Conservation (phyloP, 331 rosid species). For the Stylosanthes scabra region DNA sequence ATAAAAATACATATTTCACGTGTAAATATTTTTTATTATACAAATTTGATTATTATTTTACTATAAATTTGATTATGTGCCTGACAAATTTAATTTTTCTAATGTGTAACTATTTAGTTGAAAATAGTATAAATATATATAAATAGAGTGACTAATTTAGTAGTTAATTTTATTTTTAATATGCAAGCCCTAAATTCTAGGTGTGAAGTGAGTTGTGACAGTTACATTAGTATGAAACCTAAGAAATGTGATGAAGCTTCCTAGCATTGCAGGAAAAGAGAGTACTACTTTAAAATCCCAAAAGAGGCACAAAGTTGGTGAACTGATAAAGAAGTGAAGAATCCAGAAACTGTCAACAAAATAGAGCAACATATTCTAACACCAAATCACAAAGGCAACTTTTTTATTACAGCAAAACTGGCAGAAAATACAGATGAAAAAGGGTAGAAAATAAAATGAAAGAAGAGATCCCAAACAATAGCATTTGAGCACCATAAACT, state of each 20-base stretch:
- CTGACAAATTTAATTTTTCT: no score
- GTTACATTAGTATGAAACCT: not conserved
- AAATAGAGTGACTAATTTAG: no score
- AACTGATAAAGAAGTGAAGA: constrained; percentile 8
- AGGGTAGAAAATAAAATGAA: not conserved
- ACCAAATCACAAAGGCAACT: constrained; percentile 21
- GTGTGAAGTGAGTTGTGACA: not conserved
- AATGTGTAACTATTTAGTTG: no score
- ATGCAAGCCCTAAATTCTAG: no score
- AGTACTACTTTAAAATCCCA: constrained; percentile 1
- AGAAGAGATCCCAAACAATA: constrained; percentile 3
- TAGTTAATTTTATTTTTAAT: no score
- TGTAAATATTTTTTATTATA: no score
- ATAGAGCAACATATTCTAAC: constrained; percentile 8
- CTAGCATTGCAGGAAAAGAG: not conserved
- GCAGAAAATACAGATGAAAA: constrained; percentile 23
- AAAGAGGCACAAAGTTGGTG: constrained; percentile 28
- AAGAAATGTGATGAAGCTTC: no score
- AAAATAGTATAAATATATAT: no score
- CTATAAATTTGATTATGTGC: no score
- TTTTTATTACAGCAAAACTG: constrained; percentile 20
- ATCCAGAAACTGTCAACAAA: not conserved
- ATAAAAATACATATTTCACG: no score
- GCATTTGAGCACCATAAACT: constrained; percentile 11
- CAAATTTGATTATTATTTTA: no score